phyloP scores from a whole-genome alignment of 2,329 filamentous ascomycete genomes.

The Trichoderma semiorbis region DNA sequence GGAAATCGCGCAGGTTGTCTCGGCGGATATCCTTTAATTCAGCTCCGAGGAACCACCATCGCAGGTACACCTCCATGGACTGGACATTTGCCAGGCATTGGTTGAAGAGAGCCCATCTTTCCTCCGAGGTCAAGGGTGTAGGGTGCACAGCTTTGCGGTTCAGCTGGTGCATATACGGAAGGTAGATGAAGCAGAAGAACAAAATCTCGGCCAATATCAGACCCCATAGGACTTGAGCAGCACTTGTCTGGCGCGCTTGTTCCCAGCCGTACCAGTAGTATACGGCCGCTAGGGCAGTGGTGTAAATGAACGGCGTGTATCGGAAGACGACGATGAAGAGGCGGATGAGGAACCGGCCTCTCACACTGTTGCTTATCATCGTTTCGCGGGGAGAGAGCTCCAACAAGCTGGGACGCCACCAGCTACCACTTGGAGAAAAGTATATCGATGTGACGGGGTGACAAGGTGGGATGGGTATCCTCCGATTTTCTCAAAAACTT shows the following conservation, averaged over 20 bases:
- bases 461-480: not conserved
- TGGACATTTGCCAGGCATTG: constrained; percentile 53
- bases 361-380: constrained; percentile 38
- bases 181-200: constrained; percentile 43
- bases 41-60: constrained; percentile 64
- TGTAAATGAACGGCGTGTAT: constrained; percentile 42
- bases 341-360: constrained; percentile 45
- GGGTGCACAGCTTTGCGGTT: constrained; percentile 39
- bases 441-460: not conserved
- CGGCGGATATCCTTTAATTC: constrained; percentile 53
- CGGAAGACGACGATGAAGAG: constrained; percentile 42
- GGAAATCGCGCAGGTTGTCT: constrained; percentile 67
- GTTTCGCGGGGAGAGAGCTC: not conserved
- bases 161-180: constrained; percentile 41
- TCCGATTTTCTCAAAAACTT: not conserved
- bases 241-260: constrained; percentile 15
- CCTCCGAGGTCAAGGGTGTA: constrained; percentile 38
- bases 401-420: not conserved
- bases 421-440: not conserved
- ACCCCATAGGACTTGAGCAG: constrained; percentile 24
- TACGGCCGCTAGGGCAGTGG: constrained; percentile 29
- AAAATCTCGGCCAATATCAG: constrained; percentile 39
- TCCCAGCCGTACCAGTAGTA: constrained; percentile 22
- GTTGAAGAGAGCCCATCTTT: constrained; percentile 54
- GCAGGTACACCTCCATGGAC: constrained; percentile 55